phyloP scores from a whole-genome alignment of 2,329 filamentous ascomycete genomes.

The Claviceps citrina region DNA sequence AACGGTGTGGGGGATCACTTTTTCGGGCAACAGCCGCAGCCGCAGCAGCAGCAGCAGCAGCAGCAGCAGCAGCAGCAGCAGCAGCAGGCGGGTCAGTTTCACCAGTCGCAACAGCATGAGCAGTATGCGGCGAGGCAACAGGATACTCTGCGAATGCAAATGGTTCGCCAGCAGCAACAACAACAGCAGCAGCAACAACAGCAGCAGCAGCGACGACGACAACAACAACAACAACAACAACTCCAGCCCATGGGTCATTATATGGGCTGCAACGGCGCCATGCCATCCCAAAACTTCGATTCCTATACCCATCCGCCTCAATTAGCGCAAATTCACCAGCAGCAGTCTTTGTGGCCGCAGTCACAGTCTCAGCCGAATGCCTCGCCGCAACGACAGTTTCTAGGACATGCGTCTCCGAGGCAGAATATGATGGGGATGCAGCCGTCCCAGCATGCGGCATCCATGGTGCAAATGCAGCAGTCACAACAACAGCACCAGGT shows the following conservation, averaged over 20 bases:
- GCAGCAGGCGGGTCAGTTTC: conserved; percentile 9
- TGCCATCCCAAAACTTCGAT: conserved; percentile 1
- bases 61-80: conserved; percentile 10
- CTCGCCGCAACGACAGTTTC: conserved; percentile 6
- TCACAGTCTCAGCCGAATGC: conserved; percentile 10
- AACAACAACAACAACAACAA: conserved; percentile 8
- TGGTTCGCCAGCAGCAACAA: conserved; percentile 11
- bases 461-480: conserved; percentile 7
- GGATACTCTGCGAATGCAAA: conserved; percentile 11
- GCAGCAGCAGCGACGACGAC: conserved; percentile 9
- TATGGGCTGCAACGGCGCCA: conserved; percentile 1
- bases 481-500: conserved; percentile 5
- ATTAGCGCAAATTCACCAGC: conserved; percentile 4
- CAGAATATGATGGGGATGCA: conserved; percentile 3
- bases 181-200: conserved; percentile 11
- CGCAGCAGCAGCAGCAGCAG: conserved; percentile 7
- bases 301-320: conserved; percentile 13
- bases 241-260: conserved; percentile 4
- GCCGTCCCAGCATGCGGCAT: conserved; percentile 5
- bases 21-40: conserved; percentile 7
- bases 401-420: conserved; percentile 3
- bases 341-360: conserved; percentile 5
- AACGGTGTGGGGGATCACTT: conserved; percentile 8
- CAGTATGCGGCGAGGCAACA: conserved; percentile 11
- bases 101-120: conserved; percentile 10